phyloP scores from a whole-genome alignment of 2,329 filamentous ascomycete genomes.

The Coniochaeta sp. region DNA sequence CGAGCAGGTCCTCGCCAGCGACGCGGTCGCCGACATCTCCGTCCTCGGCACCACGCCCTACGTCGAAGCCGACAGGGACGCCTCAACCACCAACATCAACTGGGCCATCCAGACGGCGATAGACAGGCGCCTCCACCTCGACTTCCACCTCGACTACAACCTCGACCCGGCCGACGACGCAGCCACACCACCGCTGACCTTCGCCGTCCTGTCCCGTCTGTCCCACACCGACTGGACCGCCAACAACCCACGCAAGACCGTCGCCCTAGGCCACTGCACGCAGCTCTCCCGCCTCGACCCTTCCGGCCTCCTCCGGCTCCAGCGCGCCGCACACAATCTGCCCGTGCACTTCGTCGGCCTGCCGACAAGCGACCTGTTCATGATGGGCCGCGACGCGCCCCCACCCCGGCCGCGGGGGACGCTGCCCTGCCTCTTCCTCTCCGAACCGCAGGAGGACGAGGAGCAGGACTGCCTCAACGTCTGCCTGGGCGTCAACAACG shows the following conservation, averaged over 20 bases:
- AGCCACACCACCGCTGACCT: constrained; percentile 47
- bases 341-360: constrained; percentile 62
- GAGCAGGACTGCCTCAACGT: constrained; percentile 51
- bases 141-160: constrained; percentile 68
- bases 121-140: constrained; percentile 46
- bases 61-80: constrained; percentile 47
- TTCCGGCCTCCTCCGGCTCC: constrained; percentile 42
- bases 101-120: constrained; percentile 55
- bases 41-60: constrained; percentile 64
- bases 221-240: constrained; percentile 44
- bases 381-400: constrained; percentile 51
- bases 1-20: constrained; percentile 18
- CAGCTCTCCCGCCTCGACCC: constrained; percentile 49
- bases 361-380: constrained; percentile 65
- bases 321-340: constrained; percentile 36
- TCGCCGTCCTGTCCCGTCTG: constrained; percentile 42
- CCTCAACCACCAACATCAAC: constrained; percentile 48
- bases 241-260: constrained; percentile 32
- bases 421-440: background rate
- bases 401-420: background rate
- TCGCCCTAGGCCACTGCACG: constrained; percentile 63
- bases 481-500: constrained; percentile 37
- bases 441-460: too few species aligned
- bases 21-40: constrained; percentile 34
- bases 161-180: constrained; percentile 36